Conservation (phyloP, 495 filamentous ascomycete genomes). For the Niebla homalea region DNA sequence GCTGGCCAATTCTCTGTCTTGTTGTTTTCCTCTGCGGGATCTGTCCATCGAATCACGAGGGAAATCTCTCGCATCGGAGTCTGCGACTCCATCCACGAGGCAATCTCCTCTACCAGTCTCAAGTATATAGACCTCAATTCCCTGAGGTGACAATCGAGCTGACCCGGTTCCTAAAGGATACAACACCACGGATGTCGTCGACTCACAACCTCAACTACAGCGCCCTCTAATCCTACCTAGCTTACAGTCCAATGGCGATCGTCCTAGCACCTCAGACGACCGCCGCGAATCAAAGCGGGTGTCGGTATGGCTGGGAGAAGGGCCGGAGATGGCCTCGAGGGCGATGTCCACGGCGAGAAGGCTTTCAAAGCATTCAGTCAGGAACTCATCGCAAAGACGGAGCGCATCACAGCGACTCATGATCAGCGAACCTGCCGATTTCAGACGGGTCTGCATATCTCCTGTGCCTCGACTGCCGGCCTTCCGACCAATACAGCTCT, state of each 20-base stretch:
- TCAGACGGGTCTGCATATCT: conserved; percentile 30
- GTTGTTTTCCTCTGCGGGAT: conserved; percentile 17
- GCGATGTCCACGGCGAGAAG: conserved; percentile 12
- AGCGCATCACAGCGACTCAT: conserved; percentile 29
- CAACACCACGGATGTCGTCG: neutral
- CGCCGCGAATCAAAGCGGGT: neutral
- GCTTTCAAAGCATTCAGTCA: neutral
- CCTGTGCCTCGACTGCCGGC: conserved; percentile 20
- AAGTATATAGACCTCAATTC: neutral
- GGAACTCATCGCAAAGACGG: conserved; percentile 36
- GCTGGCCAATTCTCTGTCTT: conserved; percentile 17
- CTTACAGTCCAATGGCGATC: neutral
- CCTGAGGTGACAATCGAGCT: neutral
- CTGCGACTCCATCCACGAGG: conserved; percentile 4
- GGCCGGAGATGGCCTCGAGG: conserved; percentile 31
- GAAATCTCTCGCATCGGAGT: neutral
- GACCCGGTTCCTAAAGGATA: neutral
- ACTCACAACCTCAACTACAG: conserved; percentile 33
- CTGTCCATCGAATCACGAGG: conserved; percentile 1
- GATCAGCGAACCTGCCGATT: conserved; percentile 42
- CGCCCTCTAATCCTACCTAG: conserved; percentile 29
- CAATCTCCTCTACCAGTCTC: neutral
- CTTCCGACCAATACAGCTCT: conserved; percentile 63
- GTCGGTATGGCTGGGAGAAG: conserved; percentile 30
- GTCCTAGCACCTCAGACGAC: neutral